These are phyloP conservation scores for Cryptococcus sp. DNA, from an alignment of 1,284 basidiomycete genomes.

Conservation along the genomic window DNA sequence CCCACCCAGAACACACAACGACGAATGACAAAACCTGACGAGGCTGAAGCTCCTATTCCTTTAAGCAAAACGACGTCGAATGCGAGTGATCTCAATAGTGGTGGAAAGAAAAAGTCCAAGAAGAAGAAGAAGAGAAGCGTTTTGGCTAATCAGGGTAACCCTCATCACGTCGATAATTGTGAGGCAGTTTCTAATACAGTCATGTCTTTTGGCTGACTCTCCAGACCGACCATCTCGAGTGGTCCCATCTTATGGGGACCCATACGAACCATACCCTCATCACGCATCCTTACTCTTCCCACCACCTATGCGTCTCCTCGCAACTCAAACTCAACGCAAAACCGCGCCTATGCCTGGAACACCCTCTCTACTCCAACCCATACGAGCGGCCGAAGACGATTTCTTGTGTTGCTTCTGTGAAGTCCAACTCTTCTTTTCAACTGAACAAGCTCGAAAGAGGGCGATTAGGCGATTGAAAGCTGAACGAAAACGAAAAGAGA, in stretches of 20 bases:
- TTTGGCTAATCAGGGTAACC: constrained; percentile 79
- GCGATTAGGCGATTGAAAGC: constrained; percentile 70
- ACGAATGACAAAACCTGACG: neutral
- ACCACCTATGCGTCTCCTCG: constrained; percentile 38
- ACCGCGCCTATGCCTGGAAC: constrained; percentile 17
- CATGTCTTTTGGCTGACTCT: neutral
- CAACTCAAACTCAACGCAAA: constrained; percentile 22
- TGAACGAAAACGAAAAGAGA: constrained; percentile 65
- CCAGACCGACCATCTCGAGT: constrained; percentile 42
- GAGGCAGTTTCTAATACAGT: constrained; percentile 8
- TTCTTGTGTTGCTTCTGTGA: constrained; percentile 88
- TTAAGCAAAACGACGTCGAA: constrained; percentile 1
- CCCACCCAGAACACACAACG: too few relatives aligned
- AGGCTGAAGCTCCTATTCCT: neutral
- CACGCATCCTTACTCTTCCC: constrained; percentile 41
- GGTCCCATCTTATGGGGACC: constrained; percentile 20
- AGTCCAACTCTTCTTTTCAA: constrained; percentile 74
- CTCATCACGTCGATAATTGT: constrained; percentile 77
- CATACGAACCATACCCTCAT: constrained; percentile 31
- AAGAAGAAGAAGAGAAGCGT: constrained; percentile 80
- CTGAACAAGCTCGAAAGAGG: constrained; percentile 59
- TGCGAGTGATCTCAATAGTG: neutral
- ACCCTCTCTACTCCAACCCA: constrained; percentile 6
- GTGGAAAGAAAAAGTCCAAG: constrained; percentile 22
- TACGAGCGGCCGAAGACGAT: constrained; percentile 62